A percentile compares a stretch with the other conserved stretches of the same genome.
phyloP scores from a whole-genome alignment of 1,284 basidiomycete genomes.

The Puccinia hordei region DNA sequence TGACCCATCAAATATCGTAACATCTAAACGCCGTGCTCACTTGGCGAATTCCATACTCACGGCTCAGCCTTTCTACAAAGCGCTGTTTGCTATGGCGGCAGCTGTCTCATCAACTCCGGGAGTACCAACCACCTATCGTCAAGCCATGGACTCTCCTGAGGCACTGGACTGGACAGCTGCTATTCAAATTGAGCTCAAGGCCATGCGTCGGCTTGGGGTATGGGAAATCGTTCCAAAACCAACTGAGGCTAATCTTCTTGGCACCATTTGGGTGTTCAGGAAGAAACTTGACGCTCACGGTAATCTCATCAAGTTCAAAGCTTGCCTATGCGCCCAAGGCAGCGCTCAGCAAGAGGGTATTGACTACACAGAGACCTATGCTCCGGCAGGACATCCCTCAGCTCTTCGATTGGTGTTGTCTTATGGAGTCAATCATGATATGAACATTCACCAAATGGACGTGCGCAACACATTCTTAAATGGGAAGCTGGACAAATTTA shows the following conservation, averaged over 20 bases:
- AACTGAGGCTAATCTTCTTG: background rate
- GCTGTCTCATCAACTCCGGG: too few relatives aligned
- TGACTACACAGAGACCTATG: constrained; percentile 11
- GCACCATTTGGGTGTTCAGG: background rate
- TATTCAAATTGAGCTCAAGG: too few relatives aligned
- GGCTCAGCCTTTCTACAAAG: background rate
- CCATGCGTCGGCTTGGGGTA: background rate
- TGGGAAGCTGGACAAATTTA: background rate
- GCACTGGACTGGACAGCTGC: too few relatives aligned
- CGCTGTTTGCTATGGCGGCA: background rate
- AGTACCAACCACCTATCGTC: too few relatives aligned
- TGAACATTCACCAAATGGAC: constrained; percentile 21
- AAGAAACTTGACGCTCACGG: background rate
- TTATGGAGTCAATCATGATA: background rate
- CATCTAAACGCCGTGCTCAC: background rate
- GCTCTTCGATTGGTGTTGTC: background rate
- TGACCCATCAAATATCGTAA: constrained; percentile 2
- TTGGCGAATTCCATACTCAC: background rate
- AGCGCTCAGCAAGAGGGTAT: constrained; percentile 20
- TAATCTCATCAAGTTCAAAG: constrained; percentile 17
- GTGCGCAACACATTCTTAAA: background rate
- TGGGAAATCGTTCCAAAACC: background rate
- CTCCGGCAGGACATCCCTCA: background rate
- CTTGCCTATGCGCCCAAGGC: constrained; percentile 6
- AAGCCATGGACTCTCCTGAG: too few relatives aligned